Evolutionary conservation across 148 eudicot genomes (phyloP).

Genomic region (Rhododendron williamsianum): DNA sequence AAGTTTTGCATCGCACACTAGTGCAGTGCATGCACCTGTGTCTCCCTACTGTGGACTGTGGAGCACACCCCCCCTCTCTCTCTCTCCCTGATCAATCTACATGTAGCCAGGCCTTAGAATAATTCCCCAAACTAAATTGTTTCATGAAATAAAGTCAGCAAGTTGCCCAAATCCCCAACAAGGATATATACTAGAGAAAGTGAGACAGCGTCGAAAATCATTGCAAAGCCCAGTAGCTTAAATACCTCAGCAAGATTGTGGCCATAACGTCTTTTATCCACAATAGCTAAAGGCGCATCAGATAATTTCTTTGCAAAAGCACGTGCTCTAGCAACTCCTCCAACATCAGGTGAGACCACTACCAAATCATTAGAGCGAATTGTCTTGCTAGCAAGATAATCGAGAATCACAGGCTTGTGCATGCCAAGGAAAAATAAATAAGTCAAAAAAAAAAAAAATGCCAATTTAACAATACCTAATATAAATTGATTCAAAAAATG

Average conservation of each 20-base stretch:
- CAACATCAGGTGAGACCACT: slow-evolving; percentile 97
- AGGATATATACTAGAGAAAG: neutral
- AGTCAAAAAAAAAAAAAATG: neutral
- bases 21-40: neutral
- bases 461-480: neutral
- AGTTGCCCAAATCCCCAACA: neutral
- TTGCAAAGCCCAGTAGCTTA: neutral
- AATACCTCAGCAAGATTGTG: slow-evolving; percentile 92
- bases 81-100: neutral
- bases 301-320: slow-evolving; percentile 94
- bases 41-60: neutral
- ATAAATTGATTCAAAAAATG: neutral
- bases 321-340: slow-evolving; percentile 97
- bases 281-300: slow-evolving; percentile 97
- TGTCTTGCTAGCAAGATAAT: slow-evolving; percentile 92
- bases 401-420: slow-evolving; percentile 85
- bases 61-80: neutral
- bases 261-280: slow-evolving; percentile 93
- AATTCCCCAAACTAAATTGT: neutral
- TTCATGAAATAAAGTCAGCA: neutral
- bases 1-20: neutral
- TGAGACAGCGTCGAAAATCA: neutral
- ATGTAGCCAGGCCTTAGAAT: neutral
- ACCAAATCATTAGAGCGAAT: slow-evolving; percentile 73
- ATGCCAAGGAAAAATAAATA: slow-evolving; percentile 10